A percentile compares a stretch with the other conserved stretches of the same genome.
These are phyloP conservation scores for Sporothrix sp. DNA, from an alignment of 2,329 filamentous ascomycete species.

Conservation along the genomic window DNA sequence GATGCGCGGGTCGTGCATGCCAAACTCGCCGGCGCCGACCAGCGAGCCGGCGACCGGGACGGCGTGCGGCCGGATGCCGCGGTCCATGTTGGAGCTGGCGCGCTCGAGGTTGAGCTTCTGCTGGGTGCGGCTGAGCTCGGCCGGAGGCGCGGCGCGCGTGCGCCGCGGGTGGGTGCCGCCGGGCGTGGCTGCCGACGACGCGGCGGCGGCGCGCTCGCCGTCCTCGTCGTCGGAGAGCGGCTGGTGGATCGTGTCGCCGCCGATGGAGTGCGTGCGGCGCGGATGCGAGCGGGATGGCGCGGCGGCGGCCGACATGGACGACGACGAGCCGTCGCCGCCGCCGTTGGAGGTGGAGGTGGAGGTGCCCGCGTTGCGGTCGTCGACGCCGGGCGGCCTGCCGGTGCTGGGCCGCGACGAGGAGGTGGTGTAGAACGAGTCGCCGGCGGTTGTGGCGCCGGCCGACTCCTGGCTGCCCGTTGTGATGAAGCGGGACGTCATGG, in stretches of 20 bases:
- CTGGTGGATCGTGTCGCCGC: not conserved
- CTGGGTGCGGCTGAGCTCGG: slow-evolving; percentile 57
- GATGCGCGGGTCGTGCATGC: slow-evolving; percentile 53
- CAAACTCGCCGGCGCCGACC: slow-evolving; percentile 45
- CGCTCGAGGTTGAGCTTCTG: slow-evolving; percentile 68
- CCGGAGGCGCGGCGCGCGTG: slow-evolving; percentile 25
- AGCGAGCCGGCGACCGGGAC: slow-evolving; percentile 31
- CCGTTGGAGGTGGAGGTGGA: not conserved
- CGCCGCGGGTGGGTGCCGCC: slow-evolving; percentile 11
- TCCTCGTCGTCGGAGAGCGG: slow-evolving; percentile 3
- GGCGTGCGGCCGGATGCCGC: slow-evolving; percentile 36
- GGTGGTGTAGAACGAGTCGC: slow-evolving; percentile 43
- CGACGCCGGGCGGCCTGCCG: slow-evolving; percentile 3
- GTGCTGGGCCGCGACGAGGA: slow-evolving; percentile 19
- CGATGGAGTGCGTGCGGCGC: slow-evolving; percentile 3
- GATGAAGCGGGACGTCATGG: slow-evolving; percentile 52
- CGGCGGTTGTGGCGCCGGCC: slow-evolving; percentile 38
- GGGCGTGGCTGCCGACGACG: not conserved
- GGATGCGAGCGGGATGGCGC: not conserved
- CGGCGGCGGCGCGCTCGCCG: not conserved
- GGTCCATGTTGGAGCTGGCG: slow-evolving; percentile 62
- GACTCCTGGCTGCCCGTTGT: slow-evolving; percentile 31
- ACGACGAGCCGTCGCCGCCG: not conserved
- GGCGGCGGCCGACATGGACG: too few relatives aligned
- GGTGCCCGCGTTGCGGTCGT: slow-evolving; percentile 22